Base-by-base conservation (phyloP, 176 grass and related monocot species). In the Secale cereale region DNA sequence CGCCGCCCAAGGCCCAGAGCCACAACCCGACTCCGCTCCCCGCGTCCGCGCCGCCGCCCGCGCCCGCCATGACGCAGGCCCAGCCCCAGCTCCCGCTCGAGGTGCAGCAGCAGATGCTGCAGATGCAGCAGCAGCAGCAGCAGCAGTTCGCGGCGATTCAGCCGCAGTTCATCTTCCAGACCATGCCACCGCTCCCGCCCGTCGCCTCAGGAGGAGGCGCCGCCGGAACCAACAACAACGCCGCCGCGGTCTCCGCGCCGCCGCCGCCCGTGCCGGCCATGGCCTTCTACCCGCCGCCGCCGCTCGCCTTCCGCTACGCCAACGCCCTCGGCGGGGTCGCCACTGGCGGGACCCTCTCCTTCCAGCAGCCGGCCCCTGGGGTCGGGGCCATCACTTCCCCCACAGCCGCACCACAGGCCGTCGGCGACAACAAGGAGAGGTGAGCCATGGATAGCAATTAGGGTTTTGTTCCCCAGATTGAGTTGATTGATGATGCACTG, bases 281-380 rank as follows among this genome's bases (percentile, higher is more conserved):
- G 85, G 92, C 92, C 57, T 92, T 94, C 79, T 94, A 94, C 75
- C 92, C 92, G 31, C 92, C 92, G 3, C 92, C 92, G 16, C 92
- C 92, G 27, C 78, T 94, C 78, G 92, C 92, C 65, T 92, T 90
- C 87, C 90, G 85, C 85, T 90, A 71, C 81, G 74, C 92, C 37
- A 90, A 79, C 50, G 76, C 81, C 76, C 54, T 91, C 16, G 85
- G 50, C 40, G 81, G 81, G 52, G 81, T 57, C 52, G 85, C 85
- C 39, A 62, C 77, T 19, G 85, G 85, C 27, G 89, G 89, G 76
- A 87, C 89, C 70, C 61, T 87, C 62, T 91, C 89, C 76, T 91
- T 91, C 77, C 85, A 91, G 70, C 89, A 87, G 77, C 89, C 89
- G 6, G 6, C 29, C 48, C 76, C 77, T 39, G 89, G 61, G 71